Conservation (phyloP, 148 eudicot genomes). For the Camellia japonica region DNA sequence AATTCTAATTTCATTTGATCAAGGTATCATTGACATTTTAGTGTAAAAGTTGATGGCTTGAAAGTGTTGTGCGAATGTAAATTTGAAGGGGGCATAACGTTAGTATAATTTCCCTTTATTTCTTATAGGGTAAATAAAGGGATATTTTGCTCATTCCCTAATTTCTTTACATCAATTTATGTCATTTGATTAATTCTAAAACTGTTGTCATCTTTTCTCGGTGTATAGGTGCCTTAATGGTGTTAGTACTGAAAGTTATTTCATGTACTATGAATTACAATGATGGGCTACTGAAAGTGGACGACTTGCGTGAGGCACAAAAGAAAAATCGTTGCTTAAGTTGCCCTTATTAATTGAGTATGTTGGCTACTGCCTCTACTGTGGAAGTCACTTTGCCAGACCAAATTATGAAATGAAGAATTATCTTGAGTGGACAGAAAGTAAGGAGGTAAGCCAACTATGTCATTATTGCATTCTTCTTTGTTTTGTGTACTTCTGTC, state of each 20-base stretch:
- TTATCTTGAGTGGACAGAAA: slow-evolving; percentile 96
- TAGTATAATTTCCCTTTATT: too few species aligned
- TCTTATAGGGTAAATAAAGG: too few species aligned
- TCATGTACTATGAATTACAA: slow-evolving; percentile 90
- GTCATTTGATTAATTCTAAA: neutral
- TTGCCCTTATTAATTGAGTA: slow-evolving; percentile 95
- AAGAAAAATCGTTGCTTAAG: slow-evolving; percentile 77
- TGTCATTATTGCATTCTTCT: slow-evolving; percentile 17
- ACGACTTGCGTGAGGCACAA: slow-evolving; percentile 74
- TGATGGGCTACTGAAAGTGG: slow-evolving; percentile 85
- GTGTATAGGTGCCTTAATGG: slow-evolving; percentile 85
- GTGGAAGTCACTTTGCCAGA: slow-evolving; percentile 99
- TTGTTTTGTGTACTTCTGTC: neutral
- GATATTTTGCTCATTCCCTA: neutral
- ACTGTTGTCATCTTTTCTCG: slow-evolving; percentile 18
- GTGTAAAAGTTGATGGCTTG: too few species aligned
- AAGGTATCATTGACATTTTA: too few species aligned
- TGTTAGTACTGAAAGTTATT: slow-evolving; percentile 91
- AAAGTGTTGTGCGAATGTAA: too few species aligned
- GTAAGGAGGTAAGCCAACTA: slow-evolving; percentile 69
- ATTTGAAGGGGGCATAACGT: too few species aligned
- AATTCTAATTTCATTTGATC: too few species aligned
- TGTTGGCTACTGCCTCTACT: slow-evolving; percentile 89
- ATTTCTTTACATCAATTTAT: neutral
- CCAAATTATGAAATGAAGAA: slow-evolving; percentile 97